Base-by-base conservation (phyloP, 2,329 filamentous ascomycete species). In the Pseudocercospora fijiensis region DNA sequence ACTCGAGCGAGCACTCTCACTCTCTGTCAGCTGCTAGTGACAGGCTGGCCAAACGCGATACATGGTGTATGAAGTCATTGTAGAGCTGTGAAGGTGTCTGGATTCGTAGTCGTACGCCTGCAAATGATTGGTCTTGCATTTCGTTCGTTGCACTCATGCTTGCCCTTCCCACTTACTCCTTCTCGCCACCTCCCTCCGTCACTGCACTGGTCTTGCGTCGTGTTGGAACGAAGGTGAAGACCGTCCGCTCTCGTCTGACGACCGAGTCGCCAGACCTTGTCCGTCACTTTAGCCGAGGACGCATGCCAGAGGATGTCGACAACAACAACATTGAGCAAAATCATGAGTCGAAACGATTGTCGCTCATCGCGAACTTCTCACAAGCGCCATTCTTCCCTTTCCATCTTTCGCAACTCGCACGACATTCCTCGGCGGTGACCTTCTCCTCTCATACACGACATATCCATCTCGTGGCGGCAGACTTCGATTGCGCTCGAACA, bases 361-460 rank as follows among this genome's bases (percentile, higher is more conserved):
- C 6, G 33, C 20, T 65, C 58, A 67, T 45, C 57, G 59, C 49
- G 88, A 87, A 75, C 90, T 90, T 78, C 91, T 85, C 82, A 90
- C 90, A 81, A 93, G 88, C 82, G 88, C 86, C 87, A 95, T 88
- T 90, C 89, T 95, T 96, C 94, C 92, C 92, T 90, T 95, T 83
- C 90, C 89, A 81, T 97, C 92, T 83, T 90, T 92, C 80, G 92
- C 90, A 72, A 96, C 87, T 71, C 89, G 83, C 67, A 90, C 81
- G 60, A 88, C 78, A 67, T 87, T 85, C 62, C 83, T 79, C 47
- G 78, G 77, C 26, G 74, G 74, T 58, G 73, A 76, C 62, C 71
- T 82, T 73, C 70, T 79, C 70, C 73, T 67, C 84, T 78, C 75
- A 22, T 72, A 72, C 58, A 79, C 76, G 65, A 87, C 88, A 47